Base-by-base conservation (phyloP, 2,329 filamentous ascomycete species). In the Hymenoscyphus repandus region DNA sequence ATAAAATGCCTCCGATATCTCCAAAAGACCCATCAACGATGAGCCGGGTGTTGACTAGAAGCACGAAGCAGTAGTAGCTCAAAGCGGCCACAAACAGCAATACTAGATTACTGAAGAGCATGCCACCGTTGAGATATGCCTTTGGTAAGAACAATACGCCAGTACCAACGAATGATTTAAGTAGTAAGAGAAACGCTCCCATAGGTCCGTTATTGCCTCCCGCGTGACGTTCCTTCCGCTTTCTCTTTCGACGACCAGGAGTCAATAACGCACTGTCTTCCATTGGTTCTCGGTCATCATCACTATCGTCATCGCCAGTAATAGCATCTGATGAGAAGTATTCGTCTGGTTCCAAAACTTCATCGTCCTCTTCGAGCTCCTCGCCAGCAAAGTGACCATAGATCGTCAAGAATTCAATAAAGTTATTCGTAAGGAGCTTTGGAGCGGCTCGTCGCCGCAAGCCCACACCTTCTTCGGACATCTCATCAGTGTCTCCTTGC, bases 361-460 rank as follows among this genome's bases (percentile, higher is more conserved):
- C 92, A 61, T 97, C 93, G 61, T 97, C 93, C 69, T 99, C 93
- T 67, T 96, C 91, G 11, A 99, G 78, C 66, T 96, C 88, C 69
- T 99, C 93, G 70, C 93, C 93, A 1, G 93, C 93, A 67, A 99
- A 99, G 71, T 99, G 93, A 3, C 93, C 93, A 62, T 96, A 99
- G 30, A 99, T 79, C 6, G 89, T 91, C 45, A 99, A 69, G 63
- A 99, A 99, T 68, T 99, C 95, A 53, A 99, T 80, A 66, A 99
- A 99, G 69, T 88, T 99, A 58, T 80, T 90, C 0, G 93, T 96
- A 52, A 96, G 83, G 31, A 95, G 75, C 55, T 82, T 81, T 34
- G 79, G 80, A 10, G 17, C 34, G 49, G 76, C 74, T 56, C 66
- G 59, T 66, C 68, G 68, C 65, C 17, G 15, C 55, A 58, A 58